Percentiles rank a stretch among this genome's conserved stretches.
Conservation (phyloP, 306 rosid species). For the Astragalus membranaceus region DNA sequence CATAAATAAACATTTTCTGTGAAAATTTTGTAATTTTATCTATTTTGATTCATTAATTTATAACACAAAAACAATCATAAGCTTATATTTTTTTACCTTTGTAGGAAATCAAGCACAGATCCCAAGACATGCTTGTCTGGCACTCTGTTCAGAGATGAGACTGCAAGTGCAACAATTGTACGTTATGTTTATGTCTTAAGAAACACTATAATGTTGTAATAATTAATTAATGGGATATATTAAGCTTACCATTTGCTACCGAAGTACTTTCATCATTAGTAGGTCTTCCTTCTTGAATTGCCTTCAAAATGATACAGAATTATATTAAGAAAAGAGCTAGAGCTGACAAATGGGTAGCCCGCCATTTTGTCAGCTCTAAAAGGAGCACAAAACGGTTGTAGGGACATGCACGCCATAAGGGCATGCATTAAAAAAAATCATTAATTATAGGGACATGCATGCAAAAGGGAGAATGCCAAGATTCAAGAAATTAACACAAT, state of each 20-base stretch:
- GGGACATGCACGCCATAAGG: too few relatives aligned
- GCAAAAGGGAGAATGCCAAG: too few relatives aligned
- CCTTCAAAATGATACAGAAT: neutral
- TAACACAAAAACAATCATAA: neutral
- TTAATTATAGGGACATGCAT: too few relatives aligned
- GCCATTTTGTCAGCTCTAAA: too few relatives aligned
- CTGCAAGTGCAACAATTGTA: constrained; percentile 3
- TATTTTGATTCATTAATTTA: neutral
- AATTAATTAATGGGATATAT: too few relatives aligned
- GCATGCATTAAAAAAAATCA: too few relatives aligned
- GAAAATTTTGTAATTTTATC: neutral
- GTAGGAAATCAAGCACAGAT: constrained; percentile 2
- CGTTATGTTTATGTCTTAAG: neutral
- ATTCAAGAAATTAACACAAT: neutral
- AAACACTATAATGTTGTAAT: too few relatives aligned
- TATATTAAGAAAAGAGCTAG: too few relatives aligned
- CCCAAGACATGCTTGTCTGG: neutral
- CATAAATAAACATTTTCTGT: neutral
- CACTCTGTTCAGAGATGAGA: neutral
- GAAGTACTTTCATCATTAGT: neutral
- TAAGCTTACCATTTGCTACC: constrained; percentile 14
- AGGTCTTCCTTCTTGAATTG: neutral
- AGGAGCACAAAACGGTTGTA: too few relatives aligned
- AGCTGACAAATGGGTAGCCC: too few relatives aligned
- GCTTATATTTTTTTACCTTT: constrained; percentile 13